Evolutionary conservation across 208 protist species (phyloP), one percentile per base, ranked within the genome.

Genomic region (Trypanosoma grayi): DNA sequence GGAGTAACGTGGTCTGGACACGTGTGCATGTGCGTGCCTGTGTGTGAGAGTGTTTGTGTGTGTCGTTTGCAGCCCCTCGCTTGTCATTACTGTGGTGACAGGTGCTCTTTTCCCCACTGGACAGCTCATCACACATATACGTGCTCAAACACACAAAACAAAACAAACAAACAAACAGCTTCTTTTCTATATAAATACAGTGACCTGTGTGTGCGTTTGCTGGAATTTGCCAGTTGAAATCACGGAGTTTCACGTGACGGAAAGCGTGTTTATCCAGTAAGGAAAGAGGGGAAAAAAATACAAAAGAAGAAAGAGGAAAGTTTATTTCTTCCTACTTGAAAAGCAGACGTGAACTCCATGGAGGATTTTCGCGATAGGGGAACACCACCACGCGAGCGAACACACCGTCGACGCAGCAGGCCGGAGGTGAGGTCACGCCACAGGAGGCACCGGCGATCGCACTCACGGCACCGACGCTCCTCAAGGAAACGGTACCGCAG

Each of bases 401-500:
- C 48, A 16, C 39, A 46, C 22, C 45, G 46, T 37, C 13, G 47
- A 16, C 43, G 64, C 39, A 51, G 53, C 64, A 40, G 37, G 24
- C 44, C 52, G 16, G 8, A 7, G 30, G 25, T 22, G 37, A 41
- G 37, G 28, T 18, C 22, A 8, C 59, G 59, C 10, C 47, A 39
- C 11, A 54, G 36, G 37, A 27, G 34, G 6, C 37, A 27, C 18
- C n/a, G 37, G 24, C 36, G 48, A 25, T 57, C 59, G 9, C 45
- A 20, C 34, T 70, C 56, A 18, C 48, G 36, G 9, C 48, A 22
- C 39, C 46, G 47, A 18, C 54, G 39, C 30, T 37, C 33, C 27
- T 46, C 31, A 27, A 9, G 39, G 14, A 63, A 56, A 25, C 52
- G 63, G 1, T 34, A 40, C 25, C 63, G 54, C 52, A 61, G 62